Conservation (phyloP, 352 stramenopile genomes). For the Globisporangium lucens region DNA sequence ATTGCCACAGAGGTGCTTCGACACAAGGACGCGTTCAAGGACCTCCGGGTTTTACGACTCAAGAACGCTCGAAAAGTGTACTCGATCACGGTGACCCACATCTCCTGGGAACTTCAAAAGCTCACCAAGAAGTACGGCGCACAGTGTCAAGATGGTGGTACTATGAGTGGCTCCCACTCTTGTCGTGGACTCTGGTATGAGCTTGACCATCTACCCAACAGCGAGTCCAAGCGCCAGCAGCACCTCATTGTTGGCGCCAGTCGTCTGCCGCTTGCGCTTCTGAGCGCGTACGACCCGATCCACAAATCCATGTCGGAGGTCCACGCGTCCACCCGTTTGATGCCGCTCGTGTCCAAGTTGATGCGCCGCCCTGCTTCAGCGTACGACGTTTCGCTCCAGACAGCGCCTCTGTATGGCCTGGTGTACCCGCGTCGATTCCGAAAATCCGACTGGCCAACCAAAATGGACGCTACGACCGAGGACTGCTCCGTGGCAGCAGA, state of each 20-base stretch:
- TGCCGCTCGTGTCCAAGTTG: slow-evolving; percentile 7
- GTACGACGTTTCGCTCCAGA: not conserved
- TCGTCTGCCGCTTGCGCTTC: not conserved
- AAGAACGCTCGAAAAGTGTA: slow-evolving; percentile 15
- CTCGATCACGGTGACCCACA: slow-evolving; percentile 8
- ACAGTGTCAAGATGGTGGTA: not conserved
- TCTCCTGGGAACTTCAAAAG: slow-evolving; percentile 7
- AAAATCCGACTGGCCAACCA: not conserved
- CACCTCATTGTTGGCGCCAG: slow-evolving; percentile 1
- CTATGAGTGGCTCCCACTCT: not conserved
- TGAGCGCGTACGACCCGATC: not conserved
- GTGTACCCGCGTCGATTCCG: not conserved
- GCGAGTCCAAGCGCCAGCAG: not conserved
- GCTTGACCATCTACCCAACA: not conserved
- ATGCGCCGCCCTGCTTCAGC: not conserved
- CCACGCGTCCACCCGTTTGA: not conserved
- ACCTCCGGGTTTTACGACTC: not conserved
- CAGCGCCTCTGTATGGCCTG: not conserved
- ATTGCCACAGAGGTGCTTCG: not conserved
- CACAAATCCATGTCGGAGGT: not conserved
- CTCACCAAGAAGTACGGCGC: not conserved
- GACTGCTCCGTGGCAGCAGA: slow-evolving; percentile 4
- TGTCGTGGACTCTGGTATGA: slow-evolving; percentile 1
- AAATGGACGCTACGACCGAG: not conserved
- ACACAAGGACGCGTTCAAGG: not conserved